Base-by-base conservation (phyloP, 176 grass and related monocot genomes). In the Carex littledalei region DNA sequence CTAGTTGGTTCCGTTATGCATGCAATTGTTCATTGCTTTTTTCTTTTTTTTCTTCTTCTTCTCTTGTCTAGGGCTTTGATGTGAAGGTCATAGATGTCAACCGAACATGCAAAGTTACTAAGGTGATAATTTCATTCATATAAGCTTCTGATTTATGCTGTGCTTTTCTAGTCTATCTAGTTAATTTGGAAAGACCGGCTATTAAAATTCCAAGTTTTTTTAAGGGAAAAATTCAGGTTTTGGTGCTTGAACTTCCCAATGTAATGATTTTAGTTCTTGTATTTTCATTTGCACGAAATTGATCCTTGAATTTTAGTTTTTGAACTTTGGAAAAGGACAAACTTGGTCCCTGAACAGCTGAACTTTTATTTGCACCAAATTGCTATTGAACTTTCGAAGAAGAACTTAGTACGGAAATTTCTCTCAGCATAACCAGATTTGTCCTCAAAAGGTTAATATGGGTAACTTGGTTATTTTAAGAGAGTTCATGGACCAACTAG, bases 61-160 rank as follows among this genome's bases (percentile, higher is more conserved):
- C 35, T 45, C 47, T 50, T 43, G 17, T 12, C 32, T 61, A 98
- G 95, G 95, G 95, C 80, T 98, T 98, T 92, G 95, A 95, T 67
- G 89, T 98, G 64, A 98, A 95, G 83, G 91, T 95, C 67, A 98
- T 98, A 41, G 84, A 98, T 5, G 93, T 98, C 85, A 95, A 95
- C 84, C 91, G 93, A 69, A 95, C 93, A 81, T 93, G 91, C 78
- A 98, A 98, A 92, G 95, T 95, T 73, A 98, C 95, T 53, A 98
- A 98, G 95, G 95, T 95, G 66, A 85, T 73, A 45, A 54, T 32
- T 75, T 80, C 81, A 55, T 20, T 4, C 18, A 22, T 72, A 47
- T 41, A 49, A 73, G 18, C 41, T 73, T 73, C 88, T 45, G 8
- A 43, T 41, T 81, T 10, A 35, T 63, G 8, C 37, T 16, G 58